Conservation (phyloP, 2,329 filamentous ascomycete genomes). For the Nemania abortiva region DNA sequence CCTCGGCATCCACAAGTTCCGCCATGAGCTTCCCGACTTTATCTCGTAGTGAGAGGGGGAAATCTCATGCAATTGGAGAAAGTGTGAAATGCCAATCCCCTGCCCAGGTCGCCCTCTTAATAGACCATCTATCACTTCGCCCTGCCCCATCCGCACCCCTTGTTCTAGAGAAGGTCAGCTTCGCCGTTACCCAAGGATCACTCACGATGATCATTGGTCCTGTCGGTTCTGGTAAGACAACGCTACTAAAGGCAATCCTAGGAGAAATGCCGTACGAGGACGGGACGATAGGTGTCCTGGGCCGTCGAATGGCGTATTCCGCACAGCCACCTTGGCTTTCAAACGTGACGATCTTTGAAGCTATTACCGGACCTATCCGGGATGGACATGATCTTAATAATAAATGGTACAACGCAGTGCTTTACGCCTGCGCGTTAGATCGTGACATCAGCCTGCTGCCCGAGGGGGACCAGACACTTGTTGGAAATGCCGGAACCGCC, state of each 20-base stretch:
- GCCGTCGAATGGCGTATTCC: conserved; percentile 52
- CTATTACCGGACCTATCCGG: conserved; percentile 44
- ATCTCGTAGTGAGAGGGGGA: neutral
- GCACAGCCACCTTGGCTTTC: conserved; percentile 56
- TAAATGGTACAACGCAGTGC: conserved; percentile 51
- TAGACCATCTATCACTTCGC: conserved; percentile 8
- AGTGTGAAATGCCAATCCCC: neutral
- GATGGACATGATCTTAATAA: conserved; percentile 12
- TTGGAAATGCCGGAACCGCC: conserved; percentile 42
- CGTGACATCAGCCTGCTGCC: conserved; percentile 43
- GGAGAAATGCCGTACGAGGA: conserved; percentile 37
- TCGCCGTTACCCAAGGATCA: conserved; percentile 42
- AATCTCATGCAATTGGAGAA: neutral
- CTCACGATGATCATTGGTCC: conserved; percentile 47
- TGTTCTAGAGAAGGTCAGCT: conserved; percentile 36
- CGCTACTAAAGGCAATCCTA: conserved; percentile 41
- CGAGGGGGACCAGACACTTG: conserved; percentile 41
- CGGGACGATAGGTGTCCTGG: conserved; percentile 47
- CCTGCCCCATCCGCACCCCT: neutral
- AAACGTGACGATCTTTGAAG: conserved; percentile 50
- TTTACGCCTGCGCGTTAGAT: conserved; percentile 43
- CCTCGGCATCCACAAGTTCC: neutral
- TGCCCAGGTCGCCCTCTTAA: neutral
- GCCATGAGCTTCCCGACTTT: neutral
- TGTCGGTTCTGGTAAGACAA: conserved; percentile 48